Evolutionary conservation across 495 filamentous ascomycete species (phyloP).

Genomic region (Neurospora hispaniola): DNA sequence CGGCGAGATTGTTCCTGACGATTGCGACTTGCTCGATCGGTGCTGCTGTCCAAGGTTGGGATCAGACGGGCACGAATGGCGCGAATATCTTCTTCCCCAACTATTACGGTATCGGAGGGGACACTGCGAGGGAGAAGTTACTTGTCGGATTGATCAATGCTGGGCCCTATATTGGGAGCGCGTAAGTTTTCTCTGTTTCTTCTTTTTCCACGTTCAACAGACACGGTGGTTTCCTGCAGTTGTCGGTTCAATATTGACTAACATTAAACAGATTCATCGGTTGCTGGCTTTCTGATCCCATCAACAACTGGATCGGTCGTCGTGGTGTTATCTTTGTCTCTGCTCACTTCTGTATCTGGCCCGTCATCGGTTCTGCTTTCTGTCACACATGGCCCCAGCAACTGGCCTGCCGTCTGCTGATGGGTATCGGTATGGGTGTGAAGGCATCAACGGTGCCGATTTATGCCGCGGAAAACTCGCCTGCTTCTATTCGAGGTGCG

Average conservation of each 20-base stretch:
- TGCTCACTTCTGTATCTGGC: slow-evolving; percentile 51
- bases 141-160: slow-evolving; percentile 42
- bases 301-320: slow-evolving; percentile 57
- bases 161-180: slow-evolving; percentile 40
- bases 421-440: slow-evolving; percentile 63
- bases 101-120: slow-evolving; percentile 30
- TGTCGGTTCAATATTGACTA: neutral
- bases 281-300: slow-evolving; percentile 61
- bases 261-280: slow-evolving; percentile 29
- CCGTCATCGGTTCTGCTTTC: slow-evolving; percentile 55
- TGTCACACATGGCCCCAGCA: slow-evolving; percentile 54
- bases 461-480: slow-evolving; percentile 66
- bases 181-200: slow-evolving; percentile 5
- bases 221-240: neutral
- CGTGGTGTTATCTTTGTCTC: slow-evolving; percentile 58
- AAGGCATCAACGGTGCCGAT: slow-evolving; percentile 57
- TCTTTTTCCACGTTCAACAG: neutral
- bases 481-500: slow-evolving; percentile 62
- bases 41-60: slow-evolving; percentile 68
- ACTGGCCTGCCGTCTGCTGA: slow-evolving; percentile 49
- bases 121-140: slow-evolving; percentile 39
- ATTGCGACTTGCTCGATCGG: slow-evolving; percentile 61
- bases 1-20: slow-evolving; percentile 48
- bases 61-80: slow-evolving; percentile 65
- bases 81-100: slow-evolving; percentile 58